Conservation (phyloP, 1,139 yeast species). For the Geotrichum histeridarum region DNA sequence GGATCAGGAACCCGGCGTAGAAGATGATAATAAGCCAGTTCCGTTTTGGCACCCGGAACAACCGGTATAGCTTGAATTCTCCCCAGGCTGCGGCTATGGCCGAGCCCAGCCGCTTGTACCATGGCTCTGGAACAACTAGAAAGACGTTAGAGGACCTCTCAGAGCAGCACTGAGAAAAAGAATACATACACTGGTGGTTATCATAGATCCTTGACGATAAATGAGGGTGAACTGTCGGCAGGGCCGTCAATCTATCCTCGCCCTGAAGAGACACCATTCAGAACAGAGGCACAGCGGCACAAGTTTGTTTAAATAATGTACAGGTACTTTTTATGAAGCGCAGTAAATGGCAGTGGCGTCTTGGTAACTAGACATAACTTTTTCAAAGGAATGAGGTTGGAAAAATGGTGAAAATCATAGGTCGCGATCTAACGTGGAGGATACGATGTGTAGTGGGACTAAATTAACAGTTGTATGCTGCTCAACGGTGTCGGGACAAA, state of each 20-base stretch:
- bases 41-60: slow-evolving; percentile 34
- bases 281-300: neutral
- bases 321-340: no score
- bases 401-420: no score
- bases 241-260: slow-evolving; percentile 7
- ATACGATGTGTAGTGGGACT: no score
- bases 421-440: no score
- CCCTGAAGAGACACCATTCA: slow-evolving; percentile 5
- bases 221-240: neutral
- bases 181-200: neutral
- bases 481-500: no score
- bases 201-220: slow-evolving; percentile 4
- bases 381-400: no score
- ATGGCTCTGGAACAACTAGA: slow-evolving; percentile 6
- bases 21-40: slow-evolving; percentile 36
- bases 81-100: neutral
- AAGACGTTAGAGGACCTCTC: neutral
- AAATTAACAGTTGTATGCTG: no score
- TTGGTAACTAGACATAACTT: no score
- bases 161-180: neutral
- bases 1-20: slow-evolving; percentile 32
- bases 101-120: neutral
- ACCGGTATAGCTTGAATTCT: slow-evolving; percentile 22
- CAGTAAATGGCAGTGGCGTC: no score
- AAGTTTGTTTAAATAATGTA: no score